Evolutionary conservation across 2,329 filamentous ascomycete species (phyloP), one percentile per base, ranked within the genome.

Genomic region (Septoria linicola): DNA sequence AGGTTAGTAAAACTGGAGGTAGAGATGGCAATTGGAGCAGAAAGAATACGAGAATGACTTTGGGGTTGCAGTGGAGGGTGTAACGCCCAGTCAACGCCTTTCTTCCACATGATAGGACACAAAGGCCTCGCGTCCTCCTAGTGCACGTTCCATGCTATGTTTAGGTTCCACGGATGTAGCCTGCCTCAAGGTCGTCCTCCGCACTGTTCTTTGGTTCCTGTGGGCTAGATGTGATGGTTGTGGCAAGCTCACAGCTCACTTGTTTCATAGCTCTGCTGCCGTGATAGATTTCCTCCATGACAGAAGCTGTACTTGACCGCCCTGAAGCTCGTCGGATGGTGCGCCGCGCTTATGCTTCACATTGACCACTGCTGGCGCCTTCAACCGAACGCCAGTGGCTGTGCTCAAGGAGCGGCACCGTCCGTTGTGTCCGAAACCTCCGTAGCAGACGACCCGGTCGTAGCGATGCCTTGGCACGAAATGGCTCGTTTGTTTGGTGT

Each of bases 21-120:
- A 20, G 13, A 35, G 11, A 41, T 30, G 21, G 35, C 32, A 34
- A 41, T 25, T 21, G 25, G 27, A 46, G 23, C 30, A 47, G 36
- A 44, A 17, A 46, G 44, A 45, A 51, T 44, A 52, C 39, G 54
- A 55, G 52, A 31, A 40, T 49, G 39, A 44, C 42, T 47, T 57
- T 50, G 35, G 41, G 53, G 47, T 46, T 31, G 50, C 21, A 48
- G 45, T 19, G 36, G 21, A 53, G 49, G 49, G 49, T 54, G 39
- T 32, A 43, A 27, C 51, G 43, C 47, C 51, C 11, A 11, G 44
- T 48, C 32, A 44, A 40, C 47, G 49, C 35, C 31, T 48, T 44
- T 35, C 41, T 13, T 17, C n/a, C 13, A 14, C 30, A 11, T 55
- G 49, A 59, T 57, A 57, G 57, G 57, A 27, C 42, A 41, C n/a